Conservation (phyloP, 257 asterid species). For the Rehmannia glutinosa region DNA sequence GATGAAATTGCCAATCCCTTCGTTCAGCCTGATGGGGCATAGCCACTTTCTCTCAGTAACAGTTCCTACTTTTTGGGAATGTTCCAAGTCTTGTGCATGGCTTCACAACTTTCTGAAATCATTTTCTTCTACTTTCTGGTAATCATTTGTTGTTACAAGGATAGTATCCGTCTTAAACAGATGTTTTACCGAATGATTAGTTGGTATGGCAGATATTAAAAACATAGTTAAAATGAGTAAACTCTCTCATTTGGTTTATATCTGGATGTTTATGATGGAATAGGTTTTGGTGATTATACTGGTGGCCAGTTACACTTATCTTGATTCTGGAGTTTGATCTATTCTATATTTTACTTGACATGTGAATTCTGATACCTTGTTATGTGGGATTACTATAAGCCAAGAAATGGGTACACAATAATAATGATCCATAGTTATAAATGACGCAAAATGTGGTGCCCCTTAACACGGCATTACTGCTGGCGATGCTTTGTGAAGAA, state of each 20-base stretch:
- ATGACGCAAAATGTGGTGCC: too few relatives aligned
- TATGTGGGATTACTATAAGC: too few relatives aligned
- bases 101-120: constrained; percentile 1
- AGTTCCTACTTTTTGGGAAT: constrained; percentile 8
- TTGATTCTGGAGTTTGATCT: too few relatives aligned
- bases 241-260: not conserved
- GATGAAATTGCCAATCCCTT: constrained; percentile 97
- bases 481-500: too few relatives aligned
- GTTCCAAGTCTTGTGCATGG: constrained; percentile 5
- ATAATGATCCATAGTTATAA: too few relatives aligned
- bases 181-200: not conserved
- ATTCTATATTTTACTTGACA: too few relatives aligned
- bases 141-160: not conserved
- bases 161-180: not conserved
- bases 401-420: too few relatives aligned
- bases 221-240: not conserved
- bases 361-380: too few relatives aligned
- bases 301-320: too few relatives aligned
- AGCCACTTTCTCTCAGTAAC: constrained; percentile 17
- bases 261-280: not conserved
- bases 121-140: constrained; percentile 3
- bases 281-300: not conserved
- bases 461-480: too few relatives aligned
- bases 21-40: constrained; percentile 84
- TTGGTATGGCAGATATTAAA: not conserved